Base-by-base conservation (phyloP, 73 alveolate species). In the Paramecium biaurelia region DNA sequence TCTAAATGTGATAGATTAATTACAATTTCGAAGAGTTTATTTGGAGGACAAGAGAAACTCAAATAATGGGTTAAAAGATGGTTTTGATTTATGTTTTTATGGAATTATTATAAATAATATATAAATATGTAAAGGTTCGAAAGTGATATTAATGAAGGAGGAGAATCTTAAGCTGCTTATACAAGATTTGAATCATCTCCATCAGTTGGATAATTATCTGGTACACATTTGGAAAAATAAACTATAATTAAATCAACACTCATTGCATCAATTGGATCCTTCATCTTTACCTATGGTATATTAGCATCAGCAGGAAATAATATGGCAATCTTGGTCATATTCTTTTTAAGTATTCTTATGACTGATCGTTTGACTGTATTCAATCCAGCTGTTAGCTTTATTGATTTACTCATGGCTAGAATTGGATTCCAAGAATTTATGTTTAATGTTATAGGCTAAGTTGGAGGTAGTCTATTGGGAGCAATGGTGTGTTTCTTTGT, bases 381-480 rank as follows among this genome's bases (percentile, higher is more conserved):
- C 47, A 79, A 79, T 79, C 90, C 90, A 2, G 90, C 90, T 24
- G 90, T 79, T 23, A 24, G 56, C 30, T 79, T 79, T 20, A 79
- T 79, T 23, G 90, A 79, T 15, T 63, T 79, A 18, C 21, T 79
- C 24, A 20, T 34, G 23, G 70, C 90, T 21, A 41, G 56, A 79
- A 79, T 79, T 2, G 42, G 47, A 42, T 79, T 79, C 18, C 47
- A 79, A 18, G 90, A 79, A 24, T 79, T 79, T 45, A 23, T 79
- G 56, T 79, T 79, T 63, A 79, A 79, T 79, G 90, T 79, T 20
- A 9, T 30, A 6, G 90, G 90, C 6, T 45, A 79, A 45, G 70
- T 79, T 24, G 70, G 45, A 1, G 90, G 90, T 5, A 79, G 90
- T 45, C 37, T 79, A 8, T 34, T 79, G 23, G 90, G 90, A 2